Evolutionary conservation across 2,329 filamentous ascomycete species (phyloP), one percentile per base, ranked within the genome.

Genomic region (Aspergillus niger): DNA sequence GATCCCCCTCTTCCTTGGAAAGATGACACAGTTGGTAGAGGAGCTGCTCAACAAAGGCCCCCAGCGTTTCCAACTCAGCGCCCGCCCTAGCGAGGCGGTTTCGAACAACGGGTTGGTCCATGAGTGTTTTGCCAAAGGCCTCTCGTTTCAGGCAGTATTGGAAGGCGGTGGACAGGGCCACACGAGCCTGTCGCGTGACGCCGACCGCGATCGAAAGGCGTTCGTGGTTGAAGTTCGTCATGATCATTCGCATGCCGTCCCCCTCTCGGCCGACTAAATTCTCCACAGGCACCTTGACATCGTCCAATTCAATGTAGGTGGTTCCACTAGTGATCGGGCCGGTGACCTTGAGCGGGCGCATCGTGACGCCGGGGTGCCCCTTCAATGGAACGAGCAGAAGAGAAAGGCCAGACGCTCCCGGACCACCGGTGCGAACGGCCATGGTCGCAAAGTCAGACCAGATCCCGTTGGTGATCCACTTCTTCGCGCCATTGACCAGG

Each of bases 221-320:
- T 74, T 92, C 90, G 73, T 92, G 89, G 77, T 92, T 92, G 83
- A 92, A 92, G 76, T 92, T 91, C 57, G 85, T 88, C 88, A 90
- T 91, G 69, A 90, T 85, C 70, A 90, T 90, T 60, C 80, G 83
- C 89, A 92, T 91, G 5, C 90, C 90, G 68, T 84, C 78, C 10
- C 89, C 89, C 72, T 92, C 89, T 20, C 80, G 67, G 3, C 89
- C 90, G 59, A 92, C 85, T 7, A 92, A 75, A 70, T 92, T 91
- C 69, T 85, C 83, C 0, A 86, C 82, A 0, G 89, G 89, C 1
- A 92, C 89, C 59, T 85, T 82, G 20, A 92, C 90, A 56, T 92
- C 88, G 68, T 91, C 89, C 1, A 92, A 81, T 70, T 91, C 88
- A 67, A 92, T 91, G 73, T 86, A 92, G 0, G 90, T 91, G 1